Percentiles rank a stretch among this genome's conserved stretches.
Conservation (phyloP, 2,329 filamentous ascomycete genomes). For the Phyllosticta capitalensis region DNA sequence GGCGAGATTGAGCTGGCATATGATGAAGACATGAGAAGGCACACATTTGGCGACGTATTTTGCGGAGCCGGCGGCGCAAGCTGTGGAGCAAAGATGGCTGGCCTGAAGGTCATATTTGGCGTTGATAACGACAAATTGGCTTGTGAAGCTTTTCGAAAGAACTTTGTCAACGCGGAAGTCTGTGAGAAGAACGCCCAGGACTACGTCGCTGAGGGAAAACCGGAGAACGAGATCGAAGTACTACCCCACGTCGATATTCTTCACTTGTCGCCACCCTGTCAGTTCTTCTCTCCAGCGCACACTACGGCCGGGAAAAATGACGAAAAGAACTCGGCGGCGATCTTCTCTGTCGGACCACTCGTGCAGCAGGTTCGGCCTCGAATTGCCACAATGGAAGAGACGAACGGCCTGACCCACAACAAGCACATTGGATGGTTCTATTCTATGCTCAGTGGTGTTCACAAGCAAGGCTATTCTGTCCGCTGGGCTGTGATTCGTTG, state of each 20-base stretch:
- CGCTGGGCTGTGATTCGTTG: not conserved
- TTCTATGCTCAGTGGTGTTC: constrained; percentile 44
- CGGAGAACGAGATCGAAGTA: no score
- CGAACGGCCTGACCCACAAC: constrained; percentile 49
- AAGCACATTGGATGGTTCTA: constrained; percentile 26
- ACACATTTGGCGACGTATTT: constrained; percentile 63
- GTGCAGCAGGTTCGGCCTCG: constrained; percentile 53
- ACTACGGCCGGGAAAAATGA: constrained; percentile 46
- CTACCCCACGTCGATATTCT: constrained; percentile 65
- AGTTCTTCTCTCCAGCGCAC: constrained; percentile 64
- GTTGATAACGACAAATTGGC: constrained; percentile 55
- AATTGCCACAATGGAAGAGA: constrained; percentile 70
- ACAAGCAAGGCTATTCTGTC: not conserved
- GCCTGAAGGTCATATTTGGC: constrained; percentile 50
- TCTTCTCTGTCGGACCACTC: constrained; percentile 41
- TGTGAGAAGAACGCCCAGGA: constrained; percentile 21
- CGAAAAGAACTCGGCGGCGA: constrained; percentile 54
- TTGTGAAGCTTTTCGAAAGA: constrained; percentile 47
- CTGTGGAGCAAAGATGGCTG: constrained; percentile 50
- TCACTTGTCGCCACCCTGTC: constrained; percentile 70
- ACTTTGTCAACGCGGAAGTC: constrained; percentile 40
- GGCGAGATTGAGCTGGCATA: not conserved
- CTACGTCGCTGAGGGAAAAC: no score
- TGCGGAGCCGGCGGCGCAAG: constrained; percentile 65
- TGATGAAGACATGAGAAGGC: constrained; percentile 23